These are phyloP conservation scores for Nicotiana knightiana DNA, from an alignment of 257 asterid species.

Conservation along the genomic window DNA sequence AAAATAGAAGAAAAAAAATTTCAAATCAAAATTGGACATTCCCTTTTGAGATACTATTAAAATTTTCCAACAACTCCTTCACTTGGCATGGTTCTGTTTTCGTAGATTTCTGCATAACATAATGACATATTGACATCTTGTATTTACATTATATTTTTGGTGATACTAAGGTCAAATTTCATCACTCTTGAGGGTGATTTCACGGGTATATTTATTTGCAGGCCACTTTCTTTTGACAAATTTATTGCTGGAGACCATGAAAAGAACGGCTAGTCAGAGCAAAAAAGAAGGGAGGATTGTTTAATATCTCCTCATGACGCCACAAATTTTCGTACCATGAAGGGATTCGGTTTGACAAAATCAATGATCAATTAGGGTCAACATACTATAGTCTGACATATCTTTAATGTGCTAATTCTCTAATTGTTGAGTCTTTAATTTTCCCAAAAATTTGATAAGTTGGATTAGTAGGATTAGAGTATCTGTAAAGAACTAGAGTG, in stretches of 20 bases:
- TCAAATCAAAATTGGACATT: no score
- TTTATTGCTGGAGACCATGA: conserved; percentile 69
- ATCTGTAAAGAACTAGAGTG: background rate
- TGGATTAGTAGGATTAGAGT: background rate
- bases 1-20: no score
- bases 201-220: conserved; percentile 22
- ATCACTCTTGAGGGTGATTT: background rate
- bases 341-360: conserved; percentile 58
- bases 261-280: conserved; percentile 46
- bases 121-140: background rate
- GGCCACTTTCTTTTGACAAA: conserved; percentile 82
- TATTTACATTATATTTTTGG: background rate
- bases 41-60: no score
- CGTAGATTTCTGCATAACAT: background rate
- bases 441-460: background rate
- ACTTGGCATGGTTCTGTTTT: background rate
- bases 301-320: conserved; percentile 65
- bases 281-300: conserved; percentile 85
- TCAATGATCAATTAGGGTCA: conserved; percentile 60
- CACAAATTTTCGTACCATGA: conserved; percentile 45
- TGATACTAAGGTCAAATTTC: background rate
- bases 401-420: background rate
- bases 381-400: background rate
- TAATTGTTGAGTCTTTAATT: background rate
- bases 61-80: background rate